Percentiles rank a stretch among this genome's conserved stretches.
phyloP scores from a whole-genome alignment of 208 protist species.

The Leptomonas pyrrhocoris region DNA sequence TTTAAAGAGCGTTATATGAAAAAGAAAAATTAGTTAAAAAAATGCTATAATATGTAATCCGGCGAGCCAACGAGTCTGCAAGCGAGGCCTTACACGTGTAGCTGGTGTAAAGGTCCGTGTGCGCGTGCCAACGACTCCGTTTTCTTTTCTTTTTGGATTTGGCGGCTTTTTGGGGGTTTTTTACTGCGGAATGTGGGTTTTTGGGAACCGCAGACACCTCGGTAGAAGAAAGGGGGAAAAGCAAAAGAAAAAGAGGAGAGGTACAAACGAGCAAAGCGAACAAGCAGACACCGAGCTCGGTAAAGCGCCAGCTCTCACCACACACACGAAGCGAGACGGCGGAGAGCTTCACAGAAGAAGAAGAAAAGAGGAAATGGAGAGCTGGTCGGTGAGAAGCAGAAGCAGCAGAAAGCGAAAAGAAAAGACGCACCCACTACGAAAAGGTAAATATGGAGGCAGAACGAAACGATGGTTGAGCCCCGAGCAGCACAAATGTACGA shows the following conservation, averaged over 20 bases:
- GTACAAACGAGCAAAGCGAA: not conserved
- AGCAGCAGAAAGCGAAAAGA: constrained; percentile 4
- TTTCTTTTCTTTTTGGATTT: too few species aligned
- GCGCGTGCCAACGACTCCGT: too few species aligned
- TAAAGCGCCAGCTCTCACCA: not conserved
- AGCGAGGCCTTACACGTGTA: too few species aligned
- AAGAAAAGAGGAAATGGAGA: not conserved
- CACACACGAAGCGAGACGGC: not conserved
- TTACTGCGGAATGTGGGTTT: not conserved
- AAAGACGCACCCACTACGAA: not conserved
- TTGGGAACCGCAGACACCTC: not conserved
- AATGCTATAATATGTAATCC: too few species aligned
- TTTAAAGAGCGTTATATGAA: too few species aligned
- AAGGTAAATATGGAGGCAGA: not conserved
- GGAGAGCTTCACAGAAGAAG: not conserved
- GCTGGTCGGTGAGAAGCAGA: constrained; percentile 6
- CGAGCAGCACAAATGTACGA: not conserved
- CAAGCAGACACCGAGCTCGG: not conserved
- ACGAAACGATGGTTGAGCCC: not conserved
- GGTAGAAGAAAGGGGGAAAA: not conserved
- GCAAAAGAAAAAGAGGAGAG: not conserved
- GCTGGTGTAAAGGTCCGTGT: too few species aligned
- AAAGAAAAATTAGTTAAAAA: too few species aligned
- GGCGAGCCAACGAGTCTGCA: too few species aligned
- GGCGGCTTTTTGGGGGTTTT: not conserved